Evolutionary conservation across 495 filamentous ascomycete species (phyloP), one percentile per base, ranked within the genome.

Genomic region (Cryomyces minteri): DNA sequence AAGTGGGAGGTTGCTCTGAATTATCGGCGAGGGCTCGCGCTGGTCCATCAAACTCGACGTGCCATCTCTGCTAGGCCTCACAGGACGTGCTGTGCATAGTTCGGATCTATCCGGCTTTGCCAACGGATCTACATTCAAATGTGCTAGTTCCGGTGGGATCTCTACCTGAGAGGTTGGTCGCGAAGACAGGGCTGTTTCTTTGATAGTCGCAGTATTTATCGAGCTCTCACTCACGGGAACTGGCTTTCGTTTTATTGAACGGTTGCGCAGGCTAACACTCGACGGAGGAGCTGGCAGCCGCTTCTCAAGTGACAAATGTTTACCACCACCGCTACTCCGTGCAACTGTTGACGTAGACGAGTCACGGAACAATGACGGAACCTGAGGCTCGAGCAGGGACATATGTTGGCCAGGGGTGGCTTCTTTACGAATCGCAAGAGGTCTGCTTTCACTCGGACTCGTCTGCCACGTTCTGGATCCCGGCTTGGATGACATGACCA

Each of bases 31-130:
- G 5, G 75, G 67, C 6, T 73, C 70, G 36, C 73, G 61, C 14
- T 70, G 59, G 38, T 72, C 68, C 31, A 73, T 63, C 39, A 93
- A 67, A 43, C 76, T 74, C 40, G 79, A 70, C 1, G 80, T 83
- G 7, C 84, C 84, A 50, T 90, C 78, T 68, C 88, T 69, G 56
- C 84, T 95, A 5, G 87, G 87, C 46, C 87, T 50, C 1, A 33
- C 25, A 3, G 64, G 63, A 36, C 51, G 45, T 25, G 49, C 44
- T 12, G 54, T 9, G 38, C n/a, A 49, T 58, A 44, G 43, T 39
- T 5, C 2, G 18, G 18, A 25, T 25, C 18, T 25, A 25, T 25
- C 18, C 18, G 18, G 18, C 18, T 25, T 25, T 25, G 18, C 18
- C 18, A 25, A 25, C 18, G 2, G 18, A 25, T 25, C 18, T 25